A percentile compares a stretch with the other conserved stretches of the same genome.
phyloP scores from a whole-genome alignment of 1,284 basidiomycete species.

The Ustilago loliicola region DNA sequence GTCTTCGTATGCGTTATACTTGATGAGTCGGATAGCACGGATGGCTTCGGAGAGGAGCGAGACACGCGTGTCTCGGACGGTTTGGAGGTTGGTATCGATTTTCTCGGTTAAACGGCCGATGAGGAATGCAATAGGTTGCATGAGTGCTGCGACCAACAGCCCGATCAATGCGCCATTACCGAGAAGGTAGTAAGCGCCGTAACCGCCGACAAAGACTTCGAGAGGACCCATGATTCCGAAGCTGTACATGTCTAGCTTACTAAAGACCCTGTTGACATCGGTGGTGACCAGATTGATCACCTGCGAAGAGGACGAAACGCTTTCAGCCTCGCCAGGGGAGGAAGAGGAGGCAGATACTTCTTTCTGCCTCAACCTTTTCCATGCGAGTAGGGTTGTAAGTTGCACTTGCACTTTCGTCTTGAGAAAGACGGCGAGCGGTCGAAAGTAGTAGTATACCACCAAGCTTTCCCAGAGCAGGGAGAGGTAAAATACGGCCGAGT shows the following conservation, averaged over 20 bases:
- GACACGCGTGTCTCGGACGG: slow-evolving; percentile 42
- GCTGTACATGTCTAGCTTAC: slow-evolving; percentile 27
- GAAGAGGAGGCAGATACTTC: slow-evolving; percentile 23
- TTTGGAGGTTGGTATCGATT: slow-evolving; percentile 46
- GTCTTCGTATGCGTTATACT: slow-evolving; percentile 57
- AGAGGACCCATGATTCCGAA: slow-evolving; percentile 48
- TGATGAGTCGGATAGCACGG: slow-evolving; percentile 53
- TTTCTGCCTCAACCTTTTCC: slow-evolving; percentile 46
- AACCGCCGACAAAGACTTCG: slow-evolving; percentile 42
- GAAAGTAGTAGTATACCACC: slow-evolving; percentile 36
- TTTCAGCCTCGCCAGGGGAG: not conserved
- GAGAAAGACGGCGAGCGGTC: slow-evolving; percentile 17
- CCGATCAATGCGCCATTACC: slow-evolving; percentile 46
- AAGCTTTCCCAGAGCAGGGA: slow-evolving; percentile 21
- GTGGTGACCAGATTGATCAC: slow-evolving; percentile 52
- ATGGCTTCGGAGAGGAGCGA: slow-evolving; percentile 48
- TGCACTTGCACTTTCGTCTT: slow-evolving; percentile 31
- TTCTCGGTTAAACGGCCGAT: slow-evolving; percentile 26
- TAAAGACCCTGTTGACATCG: slow-evolving; percentile 34
- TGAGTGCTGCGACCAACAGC: slow-evolving; percentile 28
- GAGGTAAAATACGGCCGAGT: slow-evolving; percentile 36
- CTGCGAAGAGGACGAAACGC: slow-evolving; percentile 18
- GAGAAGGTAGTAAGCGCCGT: slow-evolving; percentile 33
- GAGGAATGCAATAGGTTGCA: slow-evolving; percentile 39
- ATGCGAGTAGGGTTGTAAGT: slow-evolving; percentile 35